Percentiles rank a stretch among this genome's conserved stretches.
Conservation (phyloP, 192 early-diverging fungal genomes). For the Phlyctochytrium bullatum region DNA sequence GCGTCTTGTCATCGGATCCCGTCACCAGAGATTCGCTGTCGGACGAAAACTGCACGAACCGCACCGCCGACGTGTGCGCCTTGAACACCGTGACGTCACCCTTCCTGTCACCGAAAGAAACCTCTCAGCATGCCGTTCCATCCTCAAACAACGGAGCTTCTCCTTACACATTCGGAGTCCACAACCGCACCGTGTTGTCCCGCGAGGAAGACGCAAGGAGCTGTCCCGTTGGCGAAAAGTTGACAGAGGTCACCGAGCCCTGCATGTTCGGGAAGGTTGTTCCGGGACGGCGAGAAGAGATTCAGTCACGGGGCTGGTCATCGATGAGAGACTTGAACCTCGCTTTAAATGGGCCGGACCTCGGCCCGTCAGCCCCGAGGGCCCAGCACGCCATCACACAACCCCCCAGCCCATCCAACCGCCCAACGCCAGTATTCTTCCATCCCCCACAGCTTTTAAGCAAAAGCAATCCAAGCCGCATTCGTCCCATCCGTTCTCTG, state of each 20-base stretch:
- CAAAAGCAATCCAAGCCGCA: no score
- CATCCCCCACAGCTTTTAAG: no score
- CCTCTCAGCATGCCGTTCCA: neutral
- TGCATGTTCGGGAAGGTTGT: constrained; percentile 11
- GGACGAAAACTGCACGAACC: constrained; percentile 53
- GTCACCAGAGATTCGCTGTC: constrained; percentile 50
- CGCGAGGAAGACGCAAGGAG: constrained; percentile 51
- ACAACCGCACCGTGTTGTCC: constrained; percentile 56
- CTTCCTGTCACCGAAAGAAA: constrained; percentile 36
- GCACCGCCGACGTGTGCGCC: constrained; percentile 58
- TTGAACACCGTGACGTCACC: constrained; percentile 61
- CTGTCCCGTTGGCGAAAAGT: constrained; percentile 52
- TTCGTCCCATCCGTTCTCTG: no score
- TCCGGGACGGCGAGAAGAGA: neutral
- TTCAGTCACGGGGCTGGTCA: no score
- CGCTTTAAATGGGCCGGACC: no score
- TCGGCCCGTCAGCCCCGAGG: no score
- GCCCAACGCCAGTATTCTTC: no score
- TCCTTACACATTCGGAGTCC: constrained; percentile 60
- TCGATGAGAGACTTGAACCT: no score
- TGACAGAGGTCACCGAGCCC: constrained; percentile 52
- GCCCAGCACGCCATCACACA: no score
- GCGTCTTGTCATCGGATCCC: constrained; percentile 56
- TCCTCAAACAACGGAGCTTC: neutral
- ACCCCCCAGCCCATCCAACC: no score